Percentiles rank a stretch among this genome's conserved stretches.
These are phyloP conservation scores for Symbiodinium pilosum DNA, from an alignment of 73 alveolate species.

Conservation along the genomic window DNA sequence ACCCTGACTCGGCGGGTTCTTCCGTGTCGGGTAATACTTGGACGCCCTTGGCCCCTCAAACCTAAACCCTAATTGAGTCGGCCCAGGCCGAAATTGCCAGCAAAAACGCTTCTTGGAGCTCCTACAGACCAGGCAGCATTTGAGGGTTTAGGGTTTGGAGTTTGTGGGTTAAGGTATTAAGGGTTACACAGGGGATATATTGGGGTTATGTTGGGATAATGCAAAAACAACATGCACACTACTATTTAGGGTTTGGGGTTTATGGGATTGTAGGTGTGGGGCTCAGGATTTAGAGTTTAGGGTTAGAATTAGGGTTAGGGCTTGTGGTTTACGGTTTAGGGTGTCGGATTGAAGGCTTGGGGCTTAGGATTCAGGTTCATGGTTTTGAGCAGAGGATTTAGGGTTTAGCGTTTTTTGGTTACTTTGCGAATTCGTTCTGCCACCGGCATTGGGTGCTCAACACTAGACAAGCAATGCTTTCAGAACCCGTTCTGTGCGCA, in stretches of 20 bases:
- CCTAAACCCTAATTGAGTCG: neutral
- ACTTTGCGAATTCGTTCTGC: no score
- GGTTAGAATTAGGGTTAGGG: neutral
- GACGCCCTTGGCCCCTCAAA: no score
- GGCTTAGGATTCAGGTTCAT: neutral
- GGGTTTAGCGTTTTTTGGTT: neutral
- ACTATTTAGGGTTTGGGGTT: neutral
- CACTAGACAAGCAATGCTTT: no score
- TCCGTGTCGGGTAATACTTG: no score
- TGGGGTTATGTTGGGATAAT: neutral
- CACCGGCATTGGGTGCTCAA: no score
- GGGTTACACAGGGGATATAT: neutral
- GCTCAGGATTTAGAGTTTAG: no score
- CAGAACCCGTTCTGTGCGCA: no score
- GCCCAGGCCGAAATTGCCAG: slow-evolving; percentile 71
- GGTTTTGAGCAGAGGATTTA: neutral
- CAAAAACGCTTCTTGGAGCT: slow-evolving; percentile 73
- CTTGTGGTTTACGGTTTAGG: neutral
- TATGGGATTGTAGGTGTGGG: no score
- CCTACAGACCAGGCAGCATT: slow-evolving; percentile 57
- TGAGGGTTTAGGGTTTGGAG: neutral
- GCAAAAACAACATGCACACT: no score
- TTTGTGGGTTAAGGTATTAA: neutral
- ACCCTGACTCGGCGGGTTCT: no score
- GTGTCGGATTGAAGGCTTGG: neutral